Evolutionary conservation across 2,329 filamentous ascomycete species (phyloP).

Genomic region (Alternaria arbusti): DNA sequence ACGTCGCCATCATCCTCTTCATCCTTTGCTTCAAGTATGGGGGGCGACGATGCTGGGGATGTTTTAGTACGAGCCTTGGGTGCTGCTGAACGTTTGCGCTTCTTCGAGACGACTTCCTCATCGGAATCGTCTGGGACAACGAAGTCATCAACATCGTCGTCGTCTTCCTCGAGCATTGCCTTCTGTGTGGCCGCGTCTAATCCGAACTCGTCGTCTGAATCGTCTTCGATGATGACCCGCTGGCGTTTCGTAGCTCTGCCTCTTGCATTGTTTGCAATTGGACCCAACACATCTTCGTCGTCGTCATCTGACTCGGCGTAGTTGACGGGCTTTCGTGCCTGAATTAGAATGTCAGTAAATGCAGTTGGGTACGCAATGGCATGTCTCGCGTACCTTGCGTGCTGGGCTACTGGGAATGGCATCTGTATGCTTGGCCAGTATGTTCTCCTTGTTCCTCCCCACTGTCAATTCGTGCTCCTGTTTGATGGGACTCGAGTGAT

Average conservation of each 20-base stretch:
- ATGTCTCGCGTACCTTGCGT: slow-evolving; percentile 67
- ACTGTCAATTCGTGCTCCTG: slow-evolving; percentile 59
- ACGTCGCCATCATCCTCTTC: slow-evolving; percentile 64
- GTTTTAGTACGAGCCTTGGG: slow-evolving; percentile 68
- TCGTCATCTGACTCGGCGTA: slow-evolving; percentile 83
- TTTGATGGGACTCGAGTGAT: slow-evolving; percentile 72
- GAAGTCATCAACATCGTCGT: slow-evolving; percentile 85
- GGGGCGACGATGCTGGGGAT: slow-evolving; percentile 54
- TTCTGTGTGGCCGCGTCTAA: slow-evolving; percentile 63
- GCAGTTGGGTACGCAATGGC: neutral
- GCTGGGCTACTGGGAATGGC: slow-evolving; percentile 72
- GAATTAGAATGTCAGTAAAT: slow-evolving; percentile 10
- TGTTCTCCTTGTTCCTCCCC: slow-evolving; percentile 61
- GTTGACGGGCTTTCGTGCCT: slow-evolving; percentile 71
- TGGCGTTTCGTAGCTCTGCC: slow-evolving; percentile 62
- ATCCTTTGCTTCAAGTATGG: slow-evolving; percentile 45
- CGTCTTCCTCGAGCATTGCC: slow-evolving; percentile 65
- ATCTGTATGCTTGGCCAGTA: slow-evolving; percentile 51
- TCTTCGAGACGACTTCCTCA: slow-evolving; percentile 67
- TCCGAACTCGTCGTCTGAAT: slow-evolving; percentile 71
- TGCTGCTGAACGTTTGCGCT: slow-evolving; percentile 67
- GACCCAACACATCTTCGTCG: slow-evolving; percentile 71
- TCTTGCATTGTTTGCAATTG: slow-evolving; percentile 55
- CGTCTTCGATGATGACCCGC: slow-evolving; percentile 68
- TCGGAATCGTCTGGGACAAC: slow-evolving; percentile 87